phyloP scores from a whole-genome alignment of 805 yeast genomes.

The Hanseniaspora taiwanica region DNA sequence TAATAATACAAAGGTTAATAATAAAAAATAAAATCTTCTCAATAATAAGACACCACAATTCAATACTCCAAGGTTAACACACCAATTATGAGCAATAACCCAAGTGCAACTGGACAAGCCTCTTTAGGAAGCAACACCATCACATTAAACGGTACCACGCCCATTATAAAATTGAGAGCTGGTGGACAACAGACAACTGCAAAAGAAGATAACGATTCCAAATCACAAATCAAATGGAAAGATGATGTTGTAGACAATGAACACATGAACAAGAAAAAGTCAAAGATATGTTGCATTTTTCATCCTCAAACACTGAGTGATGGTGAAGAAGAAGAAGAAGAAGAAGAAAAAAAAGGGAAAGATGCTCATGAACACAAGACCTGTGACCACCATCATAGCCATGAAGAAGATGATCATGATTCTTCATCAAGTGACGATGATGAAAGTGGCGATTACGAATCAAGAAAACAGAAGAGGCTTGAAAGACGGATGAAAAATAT shows the following conservation, averaged over 20 bases:
- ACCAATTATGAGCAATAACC: not conserved
- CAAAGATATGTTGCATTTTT: conserved; percentile 82
- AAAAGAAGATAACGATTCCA: not conserved
- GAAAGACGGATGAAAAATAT: conserved; percentile 22
- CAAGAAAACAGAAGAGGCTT: conserved; percentile 22
- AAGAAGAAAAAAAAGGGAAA: conserved; percentile 19
- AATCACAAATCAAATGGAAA: conserved; percentile 64
- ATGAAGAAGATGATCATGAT: conserved; percentile 6
- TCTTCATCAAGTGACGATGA: conserved; percentile 28
- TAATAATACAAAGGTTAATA: no score
- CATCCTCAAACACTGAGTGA: conserved; percentile 65
- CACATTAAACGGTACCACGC: not conserved
- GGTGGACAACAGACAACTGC: not conserved
- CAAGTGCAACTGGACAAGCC: not conserved
- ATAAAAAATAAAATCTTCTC: no score
- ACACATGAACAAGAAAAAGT: conserved; percentile 72
- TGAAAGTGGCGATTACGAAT: conserved; percentile 20
- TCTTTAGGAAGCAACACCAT: not conserved
- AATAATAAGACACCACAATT: no score
- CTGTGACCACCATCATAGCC: conserved; percentile 1
- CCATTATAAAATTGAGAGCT: not conserved
- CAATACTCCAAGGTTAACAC: no score
- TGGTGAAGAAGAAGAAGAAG: conserved; percentile 24
- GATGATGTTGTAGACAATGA: conserved; percentile 86
- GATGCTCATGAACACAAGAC: conserved; percentile 12